Conservation (phyloP, 2,329 filamentous ascomycete genomes). For the Paecilomyces formosus region DNA sequence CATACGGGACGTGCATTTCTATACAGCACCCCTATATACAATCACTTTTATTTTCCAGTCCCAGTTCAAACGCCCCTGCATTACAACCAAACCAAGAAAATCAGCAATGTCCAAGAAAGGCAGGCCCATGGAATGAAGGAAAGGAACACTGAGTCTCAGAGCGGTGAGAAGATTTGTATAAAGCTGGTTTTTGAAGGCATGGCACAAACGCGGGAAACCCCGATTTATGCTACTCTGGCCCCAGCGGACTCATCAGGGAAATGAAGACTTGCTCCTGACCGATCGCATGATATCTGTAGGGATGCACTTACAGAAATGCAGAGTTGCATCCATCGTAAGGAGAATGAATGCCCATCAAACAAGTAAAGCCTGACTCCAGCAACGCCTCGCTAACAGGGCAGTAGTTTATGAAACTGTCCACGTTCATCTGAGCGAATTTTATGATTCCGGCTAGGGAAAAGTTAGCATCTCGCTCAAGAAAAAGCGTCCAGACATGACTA, state of each 20-base stretch:
- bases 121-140: not conserved
- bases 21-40: not conserved
- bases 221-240: constrained; percentile 44
- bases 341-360: not conserved
- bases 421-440: not conserved
- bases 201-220: constrained; percentile 23
- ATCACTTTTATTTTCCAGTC: not conserved
- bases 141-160: constrained; percentile 40
- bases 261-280: not conserved
- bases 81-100: not conserved
- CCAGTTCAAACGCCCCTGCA: not conserved
- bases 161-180: constrained; percentile 56
- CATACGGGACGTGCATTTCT: not conserved
- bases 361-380: constrained; percentile 7
- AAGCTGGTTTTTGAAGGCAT: constrained; percentile 59
- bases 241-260: constrained; percentile 45
- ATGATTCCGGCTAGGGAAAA: constrained; percentile 26
- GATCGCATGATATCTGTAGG: not conserved
- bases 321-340: not conserved
- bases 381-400: constrained; percentile 17
- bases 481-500: constrained; percentile 3
- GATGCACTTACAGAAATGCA: constrained; percentile 8
- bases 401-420: not conserved
- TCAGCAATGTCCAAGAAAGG: not conserved
- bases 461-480: constrained; percentile 8